A percentile compares a stretch with the other conserved stretches of the same genome.
Evolutionary conservation across 2,329 filamentous ascomycete genomes (phyloP).

Genomic region (Plenodomus biglobosus): DNA sequence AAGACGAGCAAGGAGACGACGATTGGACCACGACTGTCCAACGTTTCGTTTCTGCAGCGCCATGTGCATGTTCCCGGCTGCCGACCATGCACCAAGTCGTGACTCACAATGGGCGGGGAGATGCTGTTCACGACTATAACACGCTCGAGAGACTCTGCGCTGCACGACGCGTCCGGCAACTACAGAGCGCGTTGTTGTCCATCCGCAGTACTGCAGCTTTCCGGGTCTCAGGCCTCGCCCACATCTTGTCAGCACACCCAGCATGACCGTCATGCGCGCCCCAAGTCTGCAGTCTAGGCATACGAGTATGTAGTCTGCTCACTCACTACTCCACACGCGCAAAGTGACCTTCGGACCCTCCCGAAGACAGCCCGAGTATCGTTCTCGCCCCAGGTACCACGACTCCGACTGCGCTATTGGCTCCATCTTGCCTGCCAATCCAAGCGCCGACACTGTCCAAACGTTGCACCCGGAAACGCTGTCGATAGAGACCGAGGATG

Average conservation of each 20-base stretch:
- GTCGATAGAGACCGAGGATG: conserved; percentile 21
- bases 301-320: too few relatives aligned
- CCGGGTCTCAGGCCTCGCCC: conserved; percentile 37
- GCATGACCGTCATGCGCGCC: conserved; percentile 10
- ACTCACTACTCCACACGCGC: neutral
- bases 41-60: conserved; percentile 39
- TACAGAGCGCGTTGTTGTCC: conserved; percentile 31
- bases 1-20: conserved; percentile 3
- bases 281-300: neutral
- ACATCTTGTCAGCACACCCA: conserved; percentile 15
- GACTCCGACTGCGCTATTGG: conserved; percentile 23
- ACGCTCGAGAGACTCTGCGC: conserved; percentile 33
- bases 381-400: conserved; percentile 12
- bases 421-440: conserved; percentile 19
- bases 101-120: conserved; percentile 41
- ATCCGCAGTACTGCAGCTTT: conserved; percentile 13
- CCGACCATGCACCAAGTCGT: conserved; percentile 29
- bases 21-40: conserved; percentile 35
- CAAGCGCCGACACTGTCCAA: conserved; percentile 36
- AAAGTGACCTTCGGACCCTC: conserved; percentile 14
- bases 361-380: conserved; percentile 24
- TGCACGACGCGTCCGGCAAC: conserved; percentile 27
- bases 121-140: conserved; percentile 42
- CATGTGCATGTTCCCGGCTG: conserved; percentile 26
- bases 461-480: conserved; percentile 32